Base-by-base conservation (phyloP, 257 asterid species). In the Jacaranda copaia region DNA sequence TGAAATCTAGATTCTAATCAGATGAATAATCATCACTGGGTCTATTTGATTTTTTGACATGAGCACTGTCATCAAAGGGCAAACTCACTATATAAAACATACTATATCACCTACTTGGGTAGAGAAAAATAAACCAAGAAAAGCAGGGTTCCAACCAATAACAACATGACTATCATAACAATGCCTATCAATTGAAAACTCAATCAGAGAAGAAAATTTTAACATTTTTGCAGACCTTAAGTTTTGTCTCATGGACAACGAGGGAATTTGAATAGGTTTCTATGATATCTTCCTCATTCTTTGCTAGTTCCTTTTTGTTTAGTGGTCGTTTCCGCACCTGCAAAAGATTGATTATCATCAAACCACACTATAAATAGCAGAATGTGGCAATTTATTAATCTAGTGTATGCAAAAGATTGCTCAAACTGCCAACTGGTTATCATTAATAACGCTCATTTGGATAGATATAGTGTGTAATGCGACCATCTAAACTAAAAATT, bases 251-350 rank as follows among this genome's bases (percentile, higher is more conserved):
- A 61, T 92, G 97, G 77, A 95, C 97, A 18, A 82, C 86, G 42
- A 95, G 81, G 72, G 93, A 83, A 70, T 89, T 92, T 83, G 89
- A 82, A 62, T 80, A 73, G 66, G 98, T 91, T 67, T 95, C 98
- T 46, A 95, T 81, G 79, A 95, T 95, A 79, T 95, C 99, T 81
- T 92, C 94, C 56, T 95, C 99, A 79, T 88, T 95, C 91, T 95
- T 95, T 13, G 94, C 69, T 77, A 89, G 80, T 84, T 92, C 98
- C 83, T 83, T 91, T 77, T 93, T 95, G 85, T 95, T 95, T 49
- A 92, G 87, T 59, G 99, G 98, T 77, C 99, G 82, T 87, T 92
- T 95, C 36, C 97, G 86, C 84, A 95, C 99, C 99, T 95, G 93
- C 58, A 80, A 75, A 57, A 57, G 57, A 58, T 67, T 18, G 19